Conservation (phyloP, 1,284 basidiomycete genomes). For the Blastosporella zonata region DNA sequence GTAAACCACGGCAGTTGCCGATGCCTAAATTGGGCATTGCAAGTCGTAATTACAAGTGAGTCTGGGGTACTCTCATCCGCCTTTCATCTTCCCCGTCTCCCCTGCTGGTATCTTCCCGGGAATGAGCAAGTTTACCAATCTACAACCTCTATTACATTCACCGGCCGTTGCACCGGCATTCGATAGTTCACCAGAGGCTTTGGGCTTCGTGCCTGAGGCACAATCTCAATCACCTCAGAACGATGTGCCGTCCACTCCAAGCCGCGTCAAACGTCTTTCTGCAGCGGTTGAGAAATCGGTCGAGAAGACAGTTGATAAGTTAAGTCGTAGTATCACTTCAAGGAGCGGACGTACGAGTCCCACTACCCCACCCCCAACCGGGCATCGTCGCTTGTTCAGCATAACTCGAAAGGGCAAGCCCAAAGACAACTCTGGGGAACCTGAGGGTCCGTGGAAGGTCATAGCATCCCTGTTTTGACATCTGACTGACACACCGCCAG, state of each 20-base stretch:
- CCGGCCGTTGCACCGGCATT: constrained; percentile 22
- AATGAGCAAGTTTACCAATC: constrained; percentile 21
- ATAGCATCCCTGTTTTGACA: not conserved
- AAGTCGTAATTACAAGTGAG: constrained; percentile 3
- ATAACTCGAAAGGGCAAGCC: constrained; percentile 51
- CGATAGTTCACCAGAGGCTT: constrained; percentile 28
- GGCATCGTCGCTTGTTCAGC: constrained; percentile 53
- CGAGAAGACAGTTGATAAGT: constrained; percentile 52
- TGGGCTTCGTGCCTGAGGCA: constrained; percentile 24
- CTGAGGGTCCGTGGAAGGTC: constrained; percentile 26
- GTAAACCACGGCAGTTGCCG: constrained; percentile 18
- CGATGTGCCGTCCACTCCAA: constrained; percentile 27
- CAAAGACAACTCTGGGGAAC: constrained; percentile 37
- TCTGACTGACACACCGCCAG: constrained; percentile 3
- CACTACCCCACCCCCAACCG: constrained; percentile 28
- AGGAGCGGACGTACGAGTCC: constrained; percentile 33
- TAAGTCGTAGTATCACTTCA: constrained; percentile 51
- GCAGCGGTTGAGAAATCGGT: constrained; percentile 45
- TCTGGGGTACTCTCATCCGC: constrained; percentile 1
- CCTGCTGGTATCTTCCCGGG: constrained; percentile 6
- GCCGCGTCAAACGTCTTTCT: constrained; percentile 45
- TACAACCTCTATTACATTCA: constrained; percentile 24
- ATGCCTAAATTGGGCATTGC: constrained; percentile 6
- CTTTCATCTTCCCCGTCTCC: constrained; percentile 3
- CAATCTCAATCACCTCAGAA: constrained; percentile 21